Base-by-base conservation (phyloP, 2,329 filamentous ascomycete species). In the Neophaeococcomyces mojaviensis region DNA sequence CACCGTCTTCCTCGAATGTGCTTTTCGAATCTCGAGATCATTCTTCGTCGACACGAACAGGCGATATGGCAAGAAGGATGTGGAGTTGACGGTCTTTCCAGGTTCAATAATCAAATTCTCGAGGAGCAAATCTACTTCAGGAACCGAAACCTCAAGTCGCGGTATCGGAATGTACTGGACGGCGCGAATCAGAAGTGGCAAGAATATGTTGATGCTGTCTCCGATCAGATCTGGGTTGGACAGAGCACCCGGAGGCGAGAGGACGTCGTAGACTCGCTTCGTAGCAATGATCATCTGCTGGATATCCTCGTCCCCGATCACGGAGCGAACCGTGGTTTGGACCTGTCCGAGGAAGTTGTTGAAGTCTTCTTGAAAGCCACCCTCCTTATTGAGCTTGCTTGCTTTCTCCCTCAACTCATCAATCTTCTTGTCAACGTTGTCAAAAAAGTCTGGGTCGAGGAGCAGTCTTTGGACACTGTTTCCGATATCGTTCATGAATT, bases 71-170 rank as follows among this genome's bases (percentile, higher is more conserved):
- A 97, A 73, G 70, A 97, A 97, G 0, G 89, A 95, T 2, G 84
- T 87, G 51, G 83, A 71, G 62, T 95, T 90, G 57, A 94, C 74
- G 0, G 88, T 94, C 47, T 74, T 74, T 5, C 90, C 90, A 0
- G 90, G 90, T 60, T 96, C 87, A 26, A 97, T 74, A 49, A 97
- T 84, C 26, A 97, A 72, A 53, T 94, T 96, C 61, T 97, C 90
- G 2, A 97, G 69, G 1, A 97, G 70, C 4, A 97, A 76, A 57
- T 96, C 89, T 45, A 94, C 73, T 28, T 86, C 81, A 0, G 88
- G 89, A 3, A 83, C 84, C 1, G 86, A 84, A 4, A 96, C 72
- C 63, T 96, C 90, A n/a, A 96, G 66, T 3, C 90, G 82, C 0
- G 89, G 89, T 43, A 97, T 92, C 0, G 90, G 90, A 3, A 97